Conservation (phyloP, 495 filamentous ascomycete genomes). For the Mycothermus thermophilus region DNA sequence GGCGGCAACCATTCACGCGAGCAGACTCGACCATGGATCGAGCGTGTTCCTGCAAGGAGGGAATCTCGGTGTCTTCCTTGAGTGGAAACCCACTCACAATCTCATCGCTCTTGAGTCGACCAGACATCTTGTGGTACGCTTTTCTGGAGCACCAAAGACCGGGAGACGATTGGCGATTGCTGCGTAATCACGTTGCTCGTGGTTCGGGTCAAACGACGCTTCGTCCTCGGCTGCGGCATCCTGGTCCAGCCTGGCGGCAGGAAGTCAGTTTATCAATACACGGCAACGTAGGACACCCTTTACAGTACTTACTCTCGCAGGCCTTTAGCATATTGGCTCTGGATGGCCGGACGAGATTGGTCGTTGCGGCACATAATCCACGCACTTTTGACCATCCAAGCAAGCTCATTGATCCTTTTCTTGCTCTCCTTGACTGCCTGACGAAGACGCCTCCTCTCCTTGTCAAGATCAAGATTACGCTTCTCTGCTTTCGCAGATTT, state of each 20-base stretch:
- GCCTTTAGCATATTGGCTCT: constrained; percentile 42
- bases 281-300: not conserved
- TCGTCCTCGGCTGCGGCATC: constrained; percentile 8
- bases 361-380: constrained; percentile 44
- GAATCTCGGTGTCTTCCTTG: constrained; percentile 33
- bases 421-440: no score
- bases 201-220: constrained; percentile 16
- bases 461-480: no score
- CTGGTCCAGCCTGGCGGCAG: constrained; percentile 12
- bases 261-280: constrained; percentile 4
- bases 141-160: constrained; percentile 49
- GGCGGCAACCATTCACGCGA: constrained; percentile 1
- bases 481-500: constrained; percentile 20
- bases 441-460: no score
- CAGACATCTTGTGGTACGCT: constrained; percentile 46
- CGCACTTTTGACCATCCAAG: constrained; percentile 13
- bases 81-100: constrained; percentile 6
- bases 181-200: constrained; percentile 40
- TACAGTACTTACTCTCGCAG: constrained; percentile 30
- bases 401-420: no score
- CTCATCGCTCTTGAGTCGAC: constrained; percentile 31
- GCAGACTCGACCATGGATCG: constrained; percentile 32
- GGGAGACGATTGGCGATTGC: constrained; percentile 37
- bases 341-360: constrained; percentile 37
- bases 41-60: constrained; percentile 42